These are phyloP conservation scores for Trichoderma sp. DNA, from an alignment of 2,329 filamentous ascomycete species.

Conservation along the genomic window DNA sequence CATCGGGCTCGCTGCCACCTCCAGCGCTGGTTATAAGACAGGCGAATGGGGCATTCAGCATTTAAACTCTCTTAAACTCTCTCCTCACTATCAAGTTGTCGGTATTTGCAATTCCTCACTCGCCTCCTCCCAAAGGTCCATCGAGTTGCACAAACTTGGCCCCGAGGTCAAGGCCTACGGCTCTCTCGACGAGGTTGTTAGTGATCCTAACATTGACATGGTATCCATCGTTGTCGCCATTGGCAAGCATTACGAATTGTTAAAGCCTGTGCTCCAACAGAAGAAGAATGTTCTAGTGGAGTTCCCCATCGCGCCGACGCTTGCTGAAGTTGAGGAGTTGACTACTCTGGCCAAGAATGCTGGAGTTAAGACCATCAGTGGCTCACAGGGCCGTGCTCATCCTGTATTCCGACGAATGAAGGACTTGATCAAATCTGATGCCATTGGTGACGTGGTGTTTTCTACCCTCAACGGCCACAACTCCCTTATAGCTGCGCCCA, in stretches of 20 bases:
- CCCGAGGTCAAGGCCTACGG: constrained; percentile 1
- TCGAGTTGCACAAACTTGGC: constrained; percentile 5
- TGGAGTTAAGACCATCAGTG: background rate
- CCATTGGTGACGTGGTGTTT: background rate
- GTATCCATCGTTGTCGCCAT: constrained; percentile 1
- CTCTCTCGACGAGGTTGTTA: constrained; percentile 1
- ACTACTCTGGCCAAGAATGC: background rate
- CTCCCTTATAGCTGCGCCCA: background rate
- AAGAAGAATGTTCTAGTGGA: background rate
- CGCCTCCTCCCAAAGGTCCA: background rate
- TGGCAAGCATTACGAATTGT: constrained; percentile 1
- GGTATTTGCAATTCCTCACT: constrained; percentile 9
- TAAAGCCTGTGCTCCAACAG: constrained; percentile 3
- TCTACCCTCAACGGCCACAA: constrained; percentile 6
- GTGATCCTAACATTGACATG: background rate
- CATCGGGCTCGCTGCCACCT: constrained; percentile 3
- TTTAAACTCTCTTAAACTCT: background rate
- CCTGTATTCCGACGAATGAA: background rate
- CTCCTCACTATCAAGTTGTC: background rate
- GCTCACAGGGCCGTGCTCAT: constrained; percentile 3
- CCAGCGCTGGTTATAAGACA: background rate
- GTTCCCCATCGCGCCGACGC: constrained; percentile 1
- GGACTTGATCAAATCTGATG: background rate
- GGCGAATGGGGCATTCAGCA: constrained; percentile 5
- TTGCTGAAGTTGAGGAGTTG: constrained; percentile 6